Conservation (phyloP, 106 monocot genomes). For the Dendrobium catenatum region DNA sequence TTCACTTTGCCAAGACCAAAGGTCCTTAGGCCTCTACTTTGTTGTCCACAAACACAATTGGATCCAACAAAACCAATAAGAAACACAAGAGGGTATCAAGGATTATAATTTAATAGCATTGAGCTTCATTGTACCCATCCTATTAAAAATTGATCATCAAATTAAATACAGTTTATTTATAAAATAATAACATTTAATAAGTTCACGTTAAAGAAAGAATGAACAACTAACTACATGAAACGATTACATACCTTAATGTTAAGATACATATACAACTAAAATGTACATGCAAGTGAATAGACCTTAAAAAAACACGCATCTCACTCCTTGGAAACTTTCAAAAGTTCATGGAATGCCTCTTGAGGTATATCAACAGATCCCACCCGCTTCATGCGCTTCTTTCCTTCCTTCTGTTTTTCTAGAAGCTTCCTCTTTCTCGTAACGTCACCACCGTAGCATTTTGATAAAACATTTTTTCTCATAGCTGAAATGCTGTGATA, state of each 20-base stretch:
- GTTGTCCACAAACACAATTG: too few species aligned
- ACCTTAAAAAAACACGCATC: not conserved
- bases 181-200: not conserved
- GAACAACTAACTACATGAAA: not conserved
- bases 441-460: constrained; percentile 97
- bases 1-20: too few species aligned
- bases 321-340: constrained; percentile 52
- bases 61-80: too few species aligned
- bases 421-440: constrained; percentile 92
- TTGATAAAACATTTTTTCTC: constrained; percentile 97
- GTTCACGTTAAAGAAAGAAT: not conserved
- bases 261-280: not conserved
- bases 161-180: not conserved
- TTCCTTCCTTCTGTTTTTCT: constrained; percentile 99
- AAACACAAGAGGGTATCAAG: too few species aligned
- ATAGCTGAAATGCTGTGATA: constrained; percentile 64
- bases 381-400: constrained; percentile 95
- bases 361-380: constrained; percentile 96
- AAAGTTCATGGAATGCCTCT: constrained; percentile 89
- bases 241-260: not conserved
- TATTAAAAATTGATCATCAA: too few species aligned
- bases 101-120: too few species aligned
- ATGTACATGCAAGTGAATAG: not conserved
- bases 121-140: too few species aligned
- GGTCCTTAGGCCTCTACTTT: too few species aligned